Evolutionary conservation across 2,329 filamentous ascomycete genomes (phyloP), one percentile per base, ranked within the genome.

Genomic region (Sporothrix humicola): DNA sequence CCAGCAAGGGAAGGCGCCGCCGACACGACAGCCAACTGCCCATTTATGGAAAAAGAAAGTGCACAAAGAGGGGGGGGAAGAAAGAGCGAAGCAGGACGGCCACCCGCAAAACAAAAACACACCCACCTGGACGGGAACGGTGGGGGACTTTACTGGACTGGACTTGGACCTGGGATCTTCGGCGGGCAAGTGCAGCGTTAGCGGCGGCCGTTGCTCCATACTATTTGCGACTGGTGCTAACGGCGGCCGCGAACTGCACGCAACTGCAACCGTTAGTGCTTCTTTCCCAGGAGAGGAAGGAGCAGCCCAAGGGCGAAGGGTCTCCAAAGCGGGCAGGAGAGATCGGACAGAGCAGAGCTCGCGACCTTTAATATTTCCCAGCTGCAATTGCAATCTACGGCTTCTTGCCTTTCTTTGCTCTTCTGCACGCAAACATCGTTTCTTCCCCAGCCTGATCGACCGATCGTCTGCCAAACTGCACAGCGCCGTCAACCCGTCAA

Each of bases 271-370:
- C 52, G 23, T 52, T 31, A 31, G 23, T 68, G 23, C 13, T 68
- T 37, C 31, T 37, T 37, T 68, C 44, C 65, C 65, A 52, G 65
- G 50, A 69, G 66, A 69, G 66, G 66, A 69, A 69, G 66, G 50
- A 69, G 66, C 66, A 54, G 65, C 65, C 23, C 23, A 56, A 42
- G 50, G 42, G 17, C 66, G 20, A 56, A 5, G 17, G 44, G 26
- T 37, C 65, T 52, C 46, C 65, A 68, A 52, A 69, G 48, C 65
- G 48, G 46, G 66, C 66, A 69, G 48, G 66, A 54, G 23, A 26
- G 48, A 56, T 26, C 66, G 5, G 63, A 37, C 23, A 61, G 23
- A 42, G 42, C 6, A 52, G 26, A 58, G 68, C 37, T 58, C 50
- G n/a, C 68, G 37, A 58, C 52, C n/a, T 58, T 58, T 48, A 3